Evolutionary conservation across 768 basidiomycete genomes (phyloP).

Genomic region (Tephrocybe sp.): DNA sequence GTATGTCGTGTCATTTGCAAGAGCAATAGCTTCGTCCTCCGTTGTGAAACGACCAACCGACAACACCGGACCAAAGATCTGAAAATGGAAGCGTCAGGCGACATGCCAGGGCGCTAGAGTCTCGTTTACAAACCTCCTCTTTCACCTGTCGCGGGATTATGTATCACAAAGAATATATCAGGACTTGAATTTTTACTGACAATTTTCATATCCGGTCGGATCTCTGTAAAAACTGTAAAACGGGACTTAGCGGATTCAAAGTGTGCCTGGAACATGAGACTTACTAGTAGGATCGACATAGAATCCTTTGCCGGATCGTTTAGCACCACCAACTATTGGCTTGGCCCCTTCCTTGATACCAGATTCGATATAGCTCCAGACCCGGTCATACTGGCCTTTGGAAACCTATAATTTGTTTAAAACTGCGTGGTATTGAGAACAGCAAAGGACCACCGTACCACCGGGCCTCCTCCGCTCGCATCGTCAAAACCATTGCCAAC

Average conservation of each 20-base stretch:
- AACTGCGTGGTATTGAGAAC: constrained; percentile 3
- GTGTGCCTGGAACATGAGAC: constrained; percentile 22
- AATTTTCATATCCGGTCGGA: constrained; percentile 82
- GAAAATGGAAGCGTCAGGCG: constrained; percentile 6
- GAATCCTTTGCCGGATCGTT: constrained; percentile 76
- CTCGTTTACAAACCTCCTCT: constrained; percentile 56
- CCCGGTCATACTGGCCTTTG: constrained; percentile 80
- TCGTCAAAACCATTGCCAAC: constrained; percentile 85
- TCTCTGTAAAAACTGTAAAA: constrained; percentile 74
- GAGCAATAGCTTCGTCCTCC: constrained; percentile 80
- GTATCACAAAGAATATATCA: not conserved
- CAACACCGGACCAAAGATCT: constrained; percentile 97
- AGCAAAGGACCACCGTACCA: constrained; percentile 48
- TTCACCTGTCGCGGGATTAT: constrained; percentile 43
- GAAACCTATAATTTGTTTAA: constrained; percentile 54
- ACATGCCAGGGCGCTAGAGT: constrained; percentile 2
- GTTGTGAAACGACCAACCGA: constrained; percentile 80
- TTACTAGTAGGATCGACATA: constrained; percentile 89
- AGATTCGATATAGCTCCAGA: constrained; percentile 86
- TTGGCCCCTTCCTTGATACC: constrained; percentile 86
- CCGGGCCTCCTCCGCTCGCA: constrained; percentile 74
- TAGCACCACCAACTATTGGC: constrained; percentile 75
- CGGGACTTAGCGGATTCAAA: not conserved
- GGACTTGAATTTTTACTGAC: constrained; percentile 40
- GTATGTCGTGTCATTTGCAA: constrained; percentile 89